Conservation (phyloP, 495 filamentous ascomycete species). For the Aspergillus bridgeri region DNA sequence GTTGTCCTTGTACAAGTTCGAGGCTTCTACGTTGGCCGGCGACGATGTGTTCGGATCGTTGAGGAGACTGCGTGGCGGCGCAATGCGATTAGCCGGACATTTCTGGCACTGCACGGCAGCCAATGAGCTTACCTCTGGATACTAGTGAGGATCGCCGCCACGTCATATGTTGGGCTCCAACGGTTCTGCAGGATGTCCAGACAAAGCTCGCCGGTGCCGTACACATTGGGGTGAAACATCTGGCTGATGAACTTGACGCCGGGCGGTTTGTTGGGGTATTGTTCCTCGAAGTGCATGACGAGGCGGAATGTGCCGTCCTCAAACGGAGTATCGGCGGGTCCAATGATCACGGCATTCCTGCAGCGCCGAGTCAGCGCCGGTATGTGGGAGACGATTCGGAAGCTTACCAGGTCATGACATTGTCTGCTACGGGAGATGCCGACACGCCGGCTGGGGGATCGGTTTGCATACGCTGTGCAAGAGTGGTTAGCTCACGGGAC, state of each 20-base stretch:
- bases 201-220: constrained; percentile 93
- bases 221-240: constrained; percentile 99
- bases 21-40: constrained; percentile 96
- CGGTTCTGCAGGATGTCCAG: constrained; percentile 96
- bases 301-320: constrained; percentile 97
- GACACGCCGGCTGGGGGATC: constrained; percentile 97
- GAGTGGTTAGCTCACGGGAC: constrained; percentile 19
- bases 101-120: neutral
- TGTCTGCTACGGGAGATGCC: constrained; percentile 93
- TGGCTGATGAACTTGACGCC: constrained; percentile 97
- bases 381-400: neutral
- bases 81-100: constrained; percentile 1
- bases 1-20: constrained; percentile 98
- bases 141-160: constrained; percentile 93
- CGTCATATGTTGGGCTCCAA: constrained; percentile 99
- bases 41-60: constrained; percentile 98
- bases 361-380: constrained; percentile 6
- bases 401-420: constrained; percentile 96
- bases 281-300: constrained; percentile 98
- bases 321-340: constrained; percentile 94
- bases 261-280: constrained; percentile 97
- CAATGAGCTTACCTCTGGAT: constrained; percentile 77
- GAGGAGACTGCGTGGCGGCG: constrained; percentile 68
- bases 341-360: constrained; percentile 99
- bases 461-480: constrained; percentile 90